These are phyloP conservation scores for Penicillium sp. DNA, from an alignment of 2,329 filamentous ascomycete species.

Conservation along the genomic window DNA sequence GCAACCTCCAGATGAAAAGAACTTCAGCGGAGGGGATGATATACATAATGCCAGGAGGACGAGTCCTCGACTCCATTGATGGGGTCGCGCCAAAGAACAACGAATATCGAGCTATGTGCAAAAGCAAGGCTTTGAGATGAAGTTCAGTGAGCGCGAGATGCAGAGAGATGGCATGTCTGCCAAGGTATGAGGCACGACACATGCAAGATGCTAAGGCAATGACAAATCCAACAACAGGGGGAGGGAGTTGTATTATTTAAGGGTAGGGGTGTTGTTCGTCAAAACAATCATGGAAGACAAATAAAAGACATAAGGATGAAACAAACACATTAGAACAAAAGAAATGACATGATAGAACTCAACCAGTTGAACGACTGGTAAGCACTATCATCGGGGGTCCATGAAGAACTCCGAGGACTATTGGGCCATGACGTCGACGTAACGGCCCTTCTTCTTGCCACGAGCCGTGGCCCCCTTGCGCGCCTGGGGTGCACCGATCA, in stretches of 20 bases:
- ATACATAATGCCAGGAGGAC: conserved; percentile 25
- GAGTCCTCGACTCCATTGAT: conserved; percentile 18
- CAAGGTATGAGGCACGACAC: conserved; percentile 12
- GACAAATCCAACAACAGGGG: conserved; percentile 19
- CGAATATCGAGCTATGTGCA: conserved; percentile 25
- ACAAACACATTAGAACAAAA: conserved; percentile 24
- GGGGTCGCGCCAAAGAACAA: conserved; percentile 18
- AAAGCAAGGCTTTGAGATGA: conserved; percentile 13
- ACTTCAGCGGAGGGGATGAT: conserved; percentile 11
- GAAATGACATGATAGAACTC: conserved; percentile 22
- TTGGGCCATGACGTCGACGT: conserved; percentile 94
- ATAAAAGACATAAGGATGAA: conserved; percentile 11
- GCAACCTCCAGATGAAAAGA: conserved; percentile 6
- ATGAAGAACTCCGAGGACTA: conserved; percentile 22
- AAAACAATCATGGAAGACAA: conserved; percentile 9
- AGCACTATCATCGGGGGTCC: neutral
- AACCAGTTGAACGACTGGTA: neutral
- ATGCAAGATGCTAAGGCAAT: conserved; percentile 23
- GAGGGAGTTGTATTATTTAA: conserved; percentile 4
- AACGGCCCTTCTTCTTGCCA: conserved; percentile 78
- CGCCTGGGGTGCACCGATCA: conserved; percentile 70
- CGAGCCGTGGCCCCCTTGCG: conserved; percentile 62
- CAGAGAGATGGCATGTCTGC: conserved; percentile 15
- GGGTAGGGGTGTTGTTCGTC: conserved; percentile 5
- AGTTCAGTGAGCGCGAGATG: conserved; percentile 17